phyloP scores from a whole-genome alignment of 345 rosid genomes.

The Lepidium didymum region DNA sequence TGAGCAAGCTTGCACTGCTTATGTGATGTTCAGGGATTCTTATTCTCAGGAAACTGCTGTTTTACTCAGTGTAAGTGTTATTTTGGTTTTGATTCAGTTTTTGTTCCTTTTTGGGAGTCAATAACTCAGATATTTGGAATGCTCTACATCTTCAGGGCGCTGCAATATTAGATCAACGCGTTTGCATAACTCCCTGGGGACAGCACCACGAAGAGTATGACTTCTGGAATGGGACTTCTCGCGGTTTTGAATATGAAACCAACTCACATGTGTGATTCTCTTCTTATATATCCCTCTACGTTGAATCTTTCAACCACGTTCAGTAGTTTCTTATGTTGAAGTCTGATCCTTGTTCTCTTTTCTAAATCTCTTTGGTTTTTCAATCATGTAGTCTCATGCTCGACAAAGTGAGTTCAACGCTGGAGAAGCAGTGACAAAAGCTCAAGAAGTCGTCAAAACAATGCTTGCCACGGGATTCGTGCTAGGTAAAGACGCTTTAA shows the following conservation, averaged over 20 bases:
- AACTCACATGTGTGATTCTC: conserved; percentile 42
- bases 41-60: conserved; percentile 79
- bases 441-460: conserved; percentile 64
- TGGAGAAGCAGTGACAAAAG: conserved; percentile 63
- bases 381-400: conserved; percentile 8
- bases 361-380: not conserved
- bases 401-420: conserved; percentile 38
- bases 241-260: conserved; percentile 33
- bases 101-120: not conserved
- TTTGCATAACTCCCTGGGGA: conserved; percentile 82
- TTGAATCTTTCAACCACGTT: not conserved
- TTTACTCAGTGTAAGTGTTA: conserved; percentile 58
- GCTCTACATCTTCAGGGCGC: conserved; percentile 51
- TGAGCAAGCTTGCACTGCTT: conserved; percentile 41
- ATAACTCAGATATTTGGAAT: not conserved
- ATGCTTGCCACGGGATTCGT: conserved; percentile 64
- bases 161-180: conserved; percentile 58
- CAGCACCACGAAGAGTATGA: conserved; percentile 44
- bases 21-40: conserved; percentile 72
- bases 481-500: conserved; percentile 66
- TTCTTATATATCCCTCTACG: not conserved
- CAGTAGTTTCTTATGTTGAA: not conserved
- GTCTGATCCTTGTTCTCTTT: not conserved
- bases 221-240: conserved; percentile 42
- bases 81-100: not conserved